These are phyloP conservation scores for Neotropicomus parvogracilis DNA, from an alignment of 1,284 basidiomycete genomes.

Conservation along the genomic window DNA sequence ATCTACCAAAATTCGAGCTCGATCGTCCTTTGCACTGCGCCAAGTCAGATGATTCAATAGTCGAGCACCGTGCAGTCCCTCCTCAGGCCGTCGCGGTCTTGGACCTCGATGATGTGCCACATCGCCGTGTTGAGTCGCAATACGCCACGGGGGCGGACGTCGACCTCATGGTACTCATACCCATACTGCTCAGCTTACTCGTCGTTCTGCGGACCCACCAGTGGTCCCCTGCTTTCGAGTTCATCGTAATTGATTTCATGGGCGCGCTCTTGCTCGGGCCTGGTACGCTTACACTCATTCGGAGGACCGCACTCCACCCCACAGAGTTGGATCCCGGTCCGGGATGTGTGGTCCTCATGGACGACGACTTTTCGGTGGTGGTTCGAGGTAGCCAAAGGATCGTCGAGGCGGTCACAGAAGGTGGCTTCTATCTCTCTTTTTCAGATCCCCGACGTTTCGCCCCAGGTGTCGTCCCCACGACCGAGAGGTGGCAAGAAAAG, in stretches of 20 bases:
- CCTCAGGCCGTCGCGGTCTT: conserved; percentile 14
- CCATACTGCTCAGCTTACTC: conserved; percentile 15
- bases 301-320: conserved; percentile 7
- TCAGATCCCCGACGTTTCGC: background rate
- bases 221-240: conserved; percentile 6
- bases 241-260: conserved; percentile 7
- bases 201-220: conserved; percentile 6
- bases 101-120: conserved; percentile 9
- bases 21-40: background rate
- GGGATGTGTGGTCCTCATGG: conserved; percentile 20
- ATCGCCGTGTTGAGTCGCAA: conserved; percentile 5
- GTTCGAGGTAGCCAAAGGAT: conserved; percentile 16
- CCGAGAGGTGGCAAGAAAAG: conserved; percentile 12
- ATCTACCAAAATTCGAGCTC: conserved; percentile 1
- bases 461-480: background rate
- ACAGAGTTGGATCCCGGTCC: conserved; percentile 8
- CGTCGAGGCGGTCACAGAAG: conserved; percentile 19
- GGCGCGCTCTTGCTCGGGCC: conserved; percentile 15
- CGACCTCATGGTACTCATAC: conserved; percentile 17
- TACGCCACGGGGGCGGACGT: conserved; percentile 13
- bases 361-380: conserved; percentile 18
- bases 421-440: conserved; percentile 22
- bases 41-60: background rate
- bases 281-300: conserved; percentile 17
- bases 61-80: background rate